Conservation (phyloP, 192 early-diverging fungal genomes). For the Phlyctochytrium bullatum region DNA sequence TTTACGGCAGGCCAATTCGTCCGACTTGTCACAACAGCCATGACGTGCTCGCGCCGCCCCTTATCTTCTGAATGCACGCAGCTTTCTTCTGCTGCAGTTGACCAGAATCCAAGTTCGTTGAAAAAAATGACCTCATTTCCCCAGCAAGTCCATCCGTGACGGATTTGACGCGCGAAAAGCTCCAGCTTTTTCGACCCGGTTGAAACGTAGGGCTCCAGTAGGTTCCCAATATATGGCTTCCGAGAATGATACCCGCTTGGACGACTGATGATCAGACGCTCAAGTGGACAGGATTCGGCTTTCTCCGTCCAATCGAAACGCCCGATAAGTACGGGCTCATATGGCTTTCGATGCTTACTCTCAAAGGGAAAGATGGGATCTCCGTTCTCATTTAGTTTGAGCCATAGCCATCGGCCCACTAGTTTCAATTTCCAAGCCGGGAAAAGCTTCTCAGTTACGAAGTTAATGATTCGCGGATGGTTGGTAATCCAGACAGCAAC, state of each 20-base stretch:
- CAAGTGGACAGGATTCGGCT: neutral
- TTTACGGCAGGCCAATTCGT: too few relatives aligned
- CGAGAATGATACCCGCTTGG: slow-evolving; percentile 50
- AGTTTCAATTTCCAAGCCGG: slow-evolving; percentile 55
- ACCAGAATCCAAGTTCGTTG: slow-evolving; percentile 32
- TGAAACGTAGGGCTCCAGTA: slow-evolving; percentile 25
- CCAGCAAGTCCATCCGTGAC: slow-evolving; percentile 59
- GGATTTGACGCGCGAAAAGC: slow-evolving; percentile 63
- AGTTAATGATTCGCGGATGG: slow-evolving; percentile 53
- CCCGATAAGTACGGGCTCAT: slow-evolving; percentile 61
- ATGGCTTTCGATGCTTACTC: slow-evolving; percentile 56
- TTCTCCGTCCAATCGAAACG: neutral
- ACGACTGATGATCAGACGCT: neutral
- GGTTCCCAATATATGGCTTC: slow-evolving; percentile 60
- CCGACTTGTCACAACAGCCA: too few relatives aligned
- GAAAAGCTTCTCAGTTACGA: slow-evolving; percentile 67
- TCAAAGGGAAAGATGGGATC: slow-evolving; percentile 33
- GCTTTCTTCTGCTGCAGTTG: too few relatives aligned
- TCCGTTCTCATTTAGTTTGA: slow-evolving; percentile 55
- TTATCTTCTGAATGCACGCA: too few relatives aligned
- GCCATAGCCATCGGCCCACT: slow-evolving; percentile 63
- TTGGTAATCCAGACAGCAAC: slow-evolving; percentile 75
- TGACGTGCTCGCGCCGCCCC: too few relatives aligned
- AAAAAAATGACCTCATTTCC: slow-evolving; percentile 69
- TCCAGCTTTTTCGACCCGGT: slow-evolving; percentile 48